A percentile compares a stretch with the other conserved stretches of the same genome.
These are phyloP conservation scores for Backusella macrospora DNA, from an alignment of 192 early-diverging fungal species.

Conservation along the genomic window DNA sequence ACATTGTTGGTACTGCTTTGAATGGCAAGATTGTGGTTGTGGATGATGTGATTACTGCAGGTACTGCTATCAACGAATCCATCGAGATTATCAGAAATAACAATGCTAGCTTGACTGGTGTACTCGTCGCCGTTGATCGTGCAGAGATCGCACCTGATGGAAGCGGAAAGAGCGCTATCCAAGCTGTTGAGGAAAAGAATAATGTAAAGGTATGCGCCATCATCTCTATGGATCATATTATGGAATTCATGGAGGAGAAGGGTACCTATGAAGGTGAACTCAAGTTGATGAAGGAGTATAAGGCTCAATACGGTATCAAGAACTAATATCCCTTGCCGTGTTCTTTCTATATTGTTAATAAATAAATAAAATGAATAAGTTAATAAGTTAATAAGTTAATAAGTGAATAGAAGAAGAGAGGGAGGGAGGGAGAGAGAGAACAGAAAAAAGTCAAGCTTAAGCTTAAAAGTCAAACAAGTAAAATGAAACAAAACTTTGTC, in stretches of 20 bases:
- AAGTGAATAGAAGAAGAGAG: not conserved
- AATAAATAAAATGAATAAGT: not conserved
- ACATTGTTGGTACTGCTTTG: constrained; percentile 88
- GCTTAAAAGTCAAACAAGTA: too few species aligned
- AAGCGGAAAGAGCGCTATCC: constrained; percentile 82
- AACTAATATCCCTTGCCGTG: constrained; percentile 21
- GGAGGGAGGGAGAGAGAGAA: too few species aligned
- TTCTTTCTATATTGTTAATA: not conserved
- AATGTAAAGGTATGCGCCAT: constrained; percentile 83
- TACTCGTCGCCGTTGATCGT: constrained; percentile 92
- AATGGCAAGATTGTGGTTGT: constrained; percentile 80
- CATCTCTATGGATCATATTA: constrained; percentile 83
- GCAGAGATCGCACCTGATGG: constrained; percentile 78
- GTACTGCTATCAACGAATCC: constrained; percentile 95
- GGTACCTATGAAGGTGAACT: constrained; percentile 67
- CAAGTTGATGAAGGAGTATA: constrained; percentile 77
- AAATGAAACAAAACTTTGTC: too few species aligned
- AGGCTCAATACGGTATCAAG: constrained; percentile 79
- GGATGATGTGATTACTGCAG: constrained; percentile 99
- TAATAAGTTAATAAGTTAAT: not conserved
- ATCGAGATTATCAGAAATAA: constrained; percentile 76
- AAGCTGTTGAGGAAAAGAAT: constrained; percentile 86
- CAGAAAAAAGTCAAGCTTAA: too few species aligned
- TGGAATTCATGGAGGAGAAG: constrained; percentile 82
- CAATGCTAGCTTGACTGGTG: constrained; percentile 77